These are phyloP conservation scores for Trichoderma sp. DNA, from an alignment of 2,329 filamentous ascomycete species.

Conservation along the genomic window DNA sequence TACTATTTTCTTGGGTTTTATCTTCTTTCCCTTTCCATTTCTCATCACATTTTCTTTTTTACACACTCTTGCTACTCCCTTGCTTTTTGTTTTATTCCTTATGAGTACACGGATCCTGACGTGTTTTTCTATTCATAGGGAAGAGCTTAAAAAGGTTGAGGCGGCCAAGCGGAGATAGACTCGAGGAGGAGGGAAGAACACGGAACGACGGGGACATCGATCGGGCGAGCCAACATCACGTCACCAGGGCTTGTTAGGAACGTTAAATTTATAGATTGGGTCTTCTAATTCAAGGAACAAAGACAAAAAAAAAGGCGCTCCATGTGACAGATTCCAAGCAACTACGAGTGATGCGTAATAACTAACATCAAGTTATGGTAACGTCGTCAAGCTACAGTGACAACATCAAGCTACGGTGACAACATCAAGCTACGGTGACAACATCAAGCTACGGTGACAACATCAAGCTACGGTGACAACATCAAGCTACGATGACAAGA, in stretches of 20 bases:
- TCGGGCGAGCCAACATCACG: neutral
- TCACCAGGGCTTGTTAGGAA: conserved; percentile 6
- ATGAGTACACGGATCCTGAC: conserved; percentile 26
- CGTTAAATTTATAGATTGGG: conserved; percentile 18
- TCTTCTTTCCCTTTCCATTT: neutral
- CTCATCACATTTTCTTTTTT: neutral
- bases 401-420: too few relatives aligned
- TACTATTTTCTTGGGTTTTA: neutral
- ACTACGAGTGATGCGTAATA: too few relatives aligned
- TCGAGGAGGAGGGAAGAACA: conserved; percentile 30
- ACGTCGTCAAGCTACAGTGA: too few relatives aligned
- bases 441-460: too few relatives aligned
- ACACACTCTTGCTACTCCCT: neutral
- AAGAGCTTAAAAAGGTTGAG: conserved; percentile 94
- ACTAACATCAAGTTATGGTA: too few relatives aligned
- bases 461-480: too few relatives aligned
- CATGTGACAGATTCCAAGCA: neutral
- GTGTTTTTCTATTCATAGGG: conserved; percentile 50
- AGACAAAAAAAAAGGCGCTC: conserved; percentile 22
- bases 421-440: too few relatives aligned
- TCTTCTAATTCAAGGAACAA: conserved; percentile 20
- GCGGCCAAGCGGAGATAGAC: conserved; percentile 64
- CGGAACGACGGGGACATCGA: conserved; percentile 26
- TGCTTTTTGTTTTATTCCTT: conserved; percentile 5
- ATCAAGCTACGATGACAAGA: neutral